Evolutionary conservation across 1,284 basidiomycete species (phyloP), one percentile per base, ranked within the genome.

Genomic region (Irpex sp.): DNA sequence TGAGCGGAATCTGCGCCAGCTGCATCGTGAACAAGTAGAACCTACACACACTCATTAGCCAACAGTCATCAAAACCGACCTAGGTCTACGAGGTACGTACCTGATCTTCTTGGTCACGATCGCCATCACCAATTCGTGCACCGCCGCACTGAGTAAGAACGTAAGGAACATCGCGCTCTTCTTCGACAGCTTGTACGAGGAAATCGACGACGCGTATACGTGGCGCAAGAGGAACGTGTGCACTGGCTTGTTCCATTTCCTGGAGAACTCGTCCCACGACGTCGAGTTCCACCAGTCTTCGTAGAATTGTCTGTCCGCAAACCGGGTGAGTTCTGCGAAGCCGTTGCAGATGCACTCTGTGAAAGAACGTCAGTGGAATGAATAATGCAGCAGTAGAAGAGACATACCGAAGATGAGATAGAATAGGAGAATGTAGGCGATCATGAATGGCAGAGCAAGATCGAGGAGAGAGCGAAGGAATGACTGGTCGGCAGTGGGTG

Each of bases 71-170:
- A 8, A 36, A 16, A 56, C 21, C 28, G 28, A 33, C 54, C n/a
- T 21, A 33, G 51, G n/a, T 21, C 52, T 1, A 77, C 9, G 19
- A 19, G 5, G n/a, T 5, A 51, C 84, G 72, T 73, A 81, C 82
- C 87, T 73, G 60, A 97, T 82, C 79, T 98, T 98, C 73, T 92
- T 87, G 37, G 91, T 93, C n/a, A 96, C 94, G 59, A 96, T 85
- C 1, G 90, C 88, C 96, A 99, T 99, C 62, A 99, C 95, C 55
- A 99, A 80, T 74, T 98, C 96, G 71, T 98, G 96, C 39, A 90
- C 88, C 58, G 85, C 82, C 1, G 95, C 95, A 61, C 91, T 94
- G 49, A 97, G 77, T 10, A 97, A 74, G 78, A 99, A 99, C 0
- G 96, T 99, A 57, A 95, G 65, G 69, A 96, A 87, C 82, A 96